phyloP scores from a whole-genome alignment of 2,329 filamentous ascomycete genomes.

The Phyllosticta citribraziliensis region DNA sequence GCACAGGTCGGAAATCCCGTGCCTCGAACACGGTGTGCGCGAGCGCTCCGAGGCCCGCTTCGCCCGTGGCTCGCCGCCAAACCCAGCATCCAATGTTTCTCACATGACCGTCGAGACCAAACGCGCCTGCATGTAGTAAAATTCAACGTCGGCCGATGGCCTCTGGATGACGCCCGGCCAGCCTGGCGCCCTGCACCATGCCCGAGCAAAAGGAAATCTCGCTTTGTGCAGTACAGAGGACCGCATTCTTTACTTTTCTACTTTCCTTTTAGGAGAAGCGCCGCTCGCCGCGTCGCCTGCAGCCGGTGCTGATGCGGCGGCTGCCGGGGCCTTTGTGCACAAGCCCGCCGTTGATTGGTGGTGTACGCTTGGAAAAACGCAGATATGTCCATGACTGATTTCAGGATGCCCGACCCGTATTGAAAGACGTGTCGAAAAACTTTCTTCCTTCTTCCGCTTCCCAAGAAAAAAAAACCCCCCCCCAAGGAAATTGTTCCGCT shows the following conservation, averaged over 20 bases:
- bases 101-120: conserved; percentile 27
- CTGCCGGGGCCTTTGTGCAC: not conserved
- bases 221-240: not conserved
- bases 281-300: not conserved
- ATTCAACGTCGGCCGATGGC: conserved; percentile 26
- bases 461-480: too few species aligned
- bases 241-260: not conserved
- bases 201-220: not conserved
- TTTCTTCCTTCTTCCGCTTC: not conserved
- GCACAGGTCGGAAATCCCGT: conserved; percentile 11
- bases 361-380: not conserved
- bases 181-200: not conserved
- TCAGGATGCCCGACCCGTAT: not conserved
- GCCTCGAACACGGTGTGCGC: conserved; percentile 4
- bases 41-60: not conserved
- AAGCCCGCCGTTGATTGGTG: not conserved
- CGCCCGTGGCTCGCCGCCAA: not conserved
- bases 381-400: not conserved
- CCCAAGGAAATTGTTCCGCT: not conserved
- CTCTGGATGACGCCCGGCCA: not conserved
- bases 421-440: not conserved
- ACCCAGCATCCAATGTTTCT: conserved; percentile 29
- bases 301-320: not conserved
- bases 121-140: conserved; percentile 30
- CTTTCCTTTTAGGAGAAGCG: not conserved